A percentile compares a stretch with the other conserved stretches of the same genome.
phyloP scores from a whole-genome alignment of 495 filamentous ascomycete genomes.

The Chaetomium cochliodes region DNA sequence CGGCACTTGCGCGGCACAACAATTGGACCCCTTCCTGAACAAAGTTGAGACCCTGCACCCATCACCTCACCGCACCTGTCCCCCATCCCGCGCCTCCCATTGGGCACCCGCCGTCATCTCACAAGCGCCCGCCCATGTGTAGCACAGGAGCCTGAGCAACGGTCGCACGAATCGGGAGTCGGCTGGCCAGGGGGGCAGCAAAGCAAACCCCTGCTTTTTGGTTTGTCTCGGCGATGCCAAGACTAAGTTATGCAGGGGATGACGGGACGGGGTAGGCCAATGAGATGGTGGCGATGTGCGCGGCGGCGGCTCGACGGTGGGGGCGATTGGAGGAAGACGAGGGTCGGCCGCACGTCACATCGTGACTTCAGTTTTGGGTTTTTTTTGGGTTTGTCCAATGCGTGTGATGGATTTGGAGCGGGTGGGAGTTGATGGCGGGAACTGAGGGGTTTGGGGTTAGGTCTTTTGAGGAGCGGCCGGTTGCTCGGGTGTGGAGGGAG shows the following conservation, averaged over 20 bases:
- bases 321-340: neutral
- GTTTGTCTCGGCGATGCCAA: neutral
- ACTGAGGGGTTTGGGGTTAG: too few relatives aligned
- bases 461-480: too few relatives aligned
- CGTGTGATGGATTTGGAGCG: too few relatives aligned
- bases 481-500: too few relatives aligned
- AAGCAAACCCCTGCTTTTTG: neutral
- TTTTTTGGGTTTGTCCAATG: too few relatives aligned
- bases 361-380: too few relatives aligned
- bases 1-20: slow-evolving; percentile 7
- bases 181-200: neutral
- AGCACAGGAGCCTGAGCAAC: neutral
- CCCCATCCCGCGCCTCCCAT: neutral
- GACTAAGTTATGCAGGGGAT: neutral
- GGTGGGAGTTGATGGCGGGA: too few relatives aligned
- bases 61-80: neutral
- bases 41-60: neutral
- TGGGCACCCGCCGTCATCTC: neutral
- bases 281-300: neutral
- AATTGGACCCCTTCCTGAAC: neutral
- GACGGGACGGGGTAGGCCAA: neutral
- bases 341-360: neutral
- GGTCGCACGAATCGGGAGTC: neutral
- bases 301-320: neutral
- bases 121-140: slow-evolving; percentile 8